Conservation (phyloP, 495 filamentous ascomycete genomes). For the Pyrenula aspistea region DNA sequence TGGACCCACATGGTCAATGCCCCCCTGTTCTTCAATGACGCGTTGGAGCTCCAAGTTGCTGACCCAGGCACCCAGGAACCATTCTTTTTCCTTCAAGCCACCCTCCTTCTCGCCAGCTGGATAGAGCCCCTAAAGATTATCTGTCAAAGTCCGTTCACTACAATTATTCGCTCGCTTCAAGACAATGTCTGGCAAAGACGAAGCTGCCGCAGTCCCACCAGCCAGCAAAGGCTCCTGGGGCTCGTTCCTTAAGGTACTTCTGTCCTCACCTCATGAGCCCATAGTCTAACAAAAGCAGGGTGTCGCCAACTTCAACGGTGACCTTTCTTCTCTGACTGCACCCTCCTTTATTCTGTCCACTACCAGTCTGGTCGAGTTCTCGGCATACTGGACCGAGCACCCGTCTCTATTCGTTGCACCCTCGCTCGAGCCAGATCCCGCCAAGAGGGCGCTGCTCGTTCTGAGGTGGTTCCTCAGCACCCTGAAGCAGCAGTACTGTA, state of each 20-base stretch:
- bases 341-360: constrained; percentile 92
- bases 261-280: neutral
- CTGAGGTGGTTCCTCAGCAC: constrained; percentile 97
- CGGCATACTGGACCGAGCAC: constrained; percentile 94
- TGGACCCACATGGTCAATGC: too few relatives aligned
- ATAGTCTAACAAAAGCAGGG: constrained; percentile 39
- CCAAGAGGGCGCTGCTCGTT: constrained; percentile 75
- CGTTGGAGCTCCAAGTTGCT: too few relatives aligned
- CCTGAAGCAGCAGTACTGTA: constrained; percentile 88
- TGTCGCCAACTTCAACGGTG: constrained; percentile 92
- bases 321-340: constrained; percentile 85
- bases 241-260: constrained; percentile 15
- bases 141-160: constrained; percentile 59
- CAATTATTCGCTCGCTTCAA: neutral
- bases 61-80: too few relatives aligned
- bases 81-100: constrained; percentile 79
- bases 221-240: constrained; percentile 17
- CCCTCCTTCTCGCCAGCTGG: constrained; percentile 67
- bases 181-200: neutral
- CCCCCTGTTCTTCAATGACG: too few relatives aligned
- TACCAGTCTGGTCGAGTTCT: constrained; percentile 87
- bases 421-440: constrained; percentile 64
- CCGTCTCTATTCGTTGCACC: constrained; percentile 80
- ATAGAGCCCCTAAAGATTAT: constrained; percentile 77
- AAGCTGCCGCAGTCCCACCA: neutral